Evolutionary conservation across 371 early-diverging fungal species (phyloP).

Genomic region (Syncephalastrum sp.): DNA sequence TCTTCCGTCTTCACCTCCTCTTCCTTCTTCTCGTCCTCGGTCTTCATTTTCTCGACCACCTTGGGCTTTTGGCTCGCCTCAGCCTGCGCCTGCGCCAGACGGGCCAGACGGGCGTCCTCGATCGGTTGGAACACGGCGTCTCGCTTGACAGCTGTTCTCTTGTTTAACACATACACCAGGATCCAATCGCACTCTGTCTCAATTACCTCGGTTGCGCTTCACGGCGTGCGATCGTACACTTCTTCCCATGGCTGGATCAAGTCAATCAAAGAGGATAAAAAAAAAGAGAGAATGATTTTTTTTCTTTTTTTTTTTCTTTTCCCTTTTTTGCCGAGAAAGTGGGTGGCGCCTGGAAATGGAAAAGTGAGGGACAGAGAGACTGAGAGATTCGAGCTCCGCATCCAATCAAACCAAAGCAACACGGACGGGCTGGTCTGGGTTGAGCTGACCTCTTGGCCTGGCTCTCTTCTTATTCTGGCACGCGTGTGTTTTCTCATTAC

Average conservation of each 20-base stretch:
- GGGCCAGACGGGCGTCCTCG: conserved; percentile 42
- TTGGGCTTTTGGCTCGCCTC: conserved; percentile 41
- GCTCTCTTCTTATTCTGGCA: neutral
- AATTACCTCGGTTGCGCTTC: conserved; percentile 7
- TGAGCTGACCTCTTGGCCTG: conserved; percentile 4
- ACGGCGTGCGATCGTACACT: conserved; percentile 15
- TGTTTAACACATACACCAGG: conserved; percentile 1
- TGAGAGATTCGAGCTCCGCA: no score
- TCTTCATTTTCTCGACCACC: conserved; percentile 23
- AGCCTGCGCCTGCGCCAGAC: conserved; percentile 47
- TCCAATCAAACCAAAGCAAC: no score
- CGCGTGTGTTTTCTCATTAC: no score
- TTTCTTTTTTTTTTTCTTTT: conserved; percentile 4
- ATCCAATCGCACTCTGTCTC: neutral
- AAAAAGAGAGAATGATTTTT: conserved; percentile 1
- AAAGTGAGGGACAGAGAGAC: no score
- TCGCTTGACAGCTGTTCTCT: conserved; percentile 41
- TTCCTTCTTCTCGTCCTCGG: conserved; percentile 14
- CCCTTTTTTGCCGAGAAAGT: neutral
- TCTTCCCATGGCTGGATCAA: conserved; percentile 11
- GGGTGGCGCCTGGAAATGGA: no score
- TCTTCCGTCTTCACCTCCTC: conserved; percentile 9
- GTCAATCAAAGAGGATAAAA: conserved; percentile 1
- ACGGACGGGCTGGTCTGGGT: neutral
- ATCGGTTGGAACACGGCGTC: conserved; percentile 41